phyloP scores from a whole-genome alignment of 495 filamentous ascomycete genomes.

The Podospora tetraspora region DNA sequence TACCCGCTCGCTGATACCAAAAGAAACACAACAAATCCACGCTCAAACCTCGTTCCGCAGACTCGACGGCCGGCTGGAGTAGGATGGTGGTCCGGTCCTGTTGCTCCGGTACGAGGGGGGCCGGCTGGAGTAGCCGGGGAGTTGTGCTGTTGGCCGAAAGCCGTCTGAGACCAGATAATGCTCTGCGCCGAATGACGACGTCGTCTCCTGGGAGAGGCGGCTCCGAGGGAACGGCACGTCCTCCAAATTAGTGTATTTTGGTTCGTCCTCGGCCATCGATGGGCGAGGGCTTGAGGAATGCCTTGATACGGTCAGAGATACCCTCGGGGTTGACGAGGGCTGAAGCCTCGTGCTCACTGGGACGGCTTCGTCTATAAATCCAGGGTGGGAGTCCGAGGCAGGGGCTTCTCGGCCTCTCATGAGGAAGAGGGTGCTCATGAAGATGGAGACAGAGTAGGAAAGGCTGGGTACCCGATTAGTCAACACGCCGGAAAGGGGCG shows the following conservation, averaged over 20 bases:
- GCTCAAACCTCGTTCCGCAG: slow-evolving; percentile 1
- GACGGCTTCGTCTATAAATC: slow-evolving; percentile 10
- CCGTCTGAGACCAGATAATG: slow-evolving; percentile 26
- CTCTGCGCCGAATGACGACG: slow-evolving; percentile 19
- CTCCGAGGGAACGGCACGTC: not conserved
- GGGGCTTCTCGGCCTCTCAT: slow-evolving; percentile 4
- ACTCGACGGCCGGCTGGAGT: slow-evolving; percentile 22
- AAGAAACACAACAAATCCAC: not conserved
- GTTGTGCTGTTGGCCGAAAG: slow-evolving; percentile 18
- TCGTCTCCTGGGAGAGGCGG: slow-evolving; percentile 19
- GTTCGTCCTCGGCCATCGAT: slow-evolving; percentile 1
- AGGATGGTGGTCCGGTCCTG: not conserved
- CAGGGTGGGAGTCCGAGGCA: not conserved
- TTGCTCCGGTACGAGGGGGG: slow-evolving; percentile 9
- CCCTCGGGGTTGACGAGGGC: slow-evolving; percentile 1
- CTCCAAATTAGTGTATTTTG: not conserved
- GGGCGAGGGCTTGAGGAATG: not conserved
- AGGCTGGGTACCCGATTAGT: slow-evolving; percentile 5
- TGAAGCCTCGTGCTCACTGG: slow-evolving; percentile 1
- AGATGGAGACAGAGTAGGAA: slow-evolving; percentile 12
- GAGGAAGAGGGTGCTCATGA: slow-evolving; percentile 11
- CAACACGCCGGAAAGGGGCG: not conserved
- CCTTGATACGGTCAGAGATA: not conserved
- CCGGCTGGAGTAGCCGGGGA: slow-evolving; percentile 17
- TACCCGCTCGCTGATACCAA: not conserved